Conservation (phyloP, 1,284 basidiomycete species). For the Thelephora terrestris region DNA sequence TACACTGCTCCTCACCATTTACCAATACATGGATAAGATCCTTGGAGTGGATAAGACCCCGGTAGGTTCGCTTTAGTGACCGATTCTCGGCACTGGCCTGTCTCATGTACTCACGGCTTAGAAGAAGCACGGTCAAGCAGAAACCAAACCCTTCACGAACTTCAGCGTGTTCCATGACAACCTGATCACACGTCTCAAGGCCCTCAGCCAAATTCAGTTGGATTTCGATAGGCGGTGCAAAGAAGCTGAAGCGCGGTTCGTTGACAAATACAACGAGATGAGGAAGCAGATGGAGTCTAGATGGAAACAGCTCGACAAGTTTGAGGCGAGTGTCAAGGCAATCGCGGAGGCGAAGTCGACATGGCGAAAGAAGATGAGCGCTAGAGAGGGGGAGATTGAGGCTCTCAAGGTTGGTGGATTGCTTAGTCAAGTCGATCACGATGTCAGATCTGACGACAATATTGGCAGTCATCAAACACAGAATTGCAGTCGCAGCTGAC, state of each 20-base stretch:
- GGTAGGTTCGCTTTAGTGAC: conserved; percentile 35
- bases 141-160: conserved; percentile 88
- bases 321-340: conserved; percentile 80
- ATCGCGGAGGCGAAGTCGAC: conserved; percentile 76
- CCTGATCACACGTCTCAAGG: conserved; percentile 79
- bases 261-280: conserved; percentile 69
- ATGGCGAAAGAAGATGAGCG: conserved; percentile 76
- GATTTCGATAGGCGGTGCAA: conserved; percentile 85
- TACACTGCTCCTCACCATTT: conserved; percentile 83
- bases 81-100: conserved; percentile 2
- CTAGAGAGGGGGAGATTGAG: conserved; percentile 87
- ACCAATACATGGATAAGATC: conserved; percentile 93
- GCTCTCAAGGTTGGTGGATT: conserved; percentile 53
- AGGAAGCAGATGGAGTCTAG: conserved; percentile 81
- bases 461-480: conserved; percentile 53
- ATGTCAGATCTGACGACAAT: neutral
- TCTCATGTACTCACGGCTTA: conserved; percentile 16
- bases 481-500: conserved; percentile 73
- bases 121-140: conserved; percentile 65
- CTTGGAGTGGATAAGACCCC: conserved; percentile 79
- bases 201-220: conserved; percentile 72
- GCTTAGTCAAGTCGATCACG: neutral
- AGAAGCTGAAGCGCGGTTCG: conserved; percentile 65
- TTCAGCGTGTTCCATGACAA: conserved; percentile 93
- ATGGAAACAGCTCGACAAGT: conserved; percentile 91